These are phyloP conservation scores for Solanum chaucha DNA, from an alignment of 257 asterid species.

Conservation along the genomic window DNA sequence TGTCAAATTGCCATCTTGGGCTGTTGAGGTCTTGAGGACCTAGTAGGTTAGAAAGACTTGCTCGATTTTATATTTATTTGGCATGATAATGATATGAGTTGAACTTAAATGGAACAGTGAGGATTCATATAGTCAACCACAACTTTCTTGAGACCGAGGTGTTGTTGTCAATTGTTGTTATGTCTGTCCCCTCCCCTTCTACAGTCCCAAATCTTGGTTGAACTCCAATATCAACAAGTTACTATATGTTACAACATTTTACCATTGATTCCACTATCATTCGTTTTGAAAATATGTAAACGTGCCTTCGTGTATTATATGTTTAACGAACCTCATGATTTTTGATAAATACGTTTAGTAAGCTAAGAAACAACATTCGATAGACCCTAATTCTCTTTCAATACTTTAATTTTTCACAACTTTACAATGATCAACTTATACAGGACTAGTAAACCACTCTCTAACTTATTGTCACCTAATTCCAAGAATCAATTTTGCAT, in stretches of 20 bases:
- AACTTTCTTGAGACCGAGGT: not conserved
- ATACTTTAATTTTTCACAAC: not conserved
- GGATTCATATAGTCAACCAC: not conserved
- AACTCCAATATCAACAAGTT: too few species aligned
- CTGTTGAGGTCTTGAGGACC: too few species aligned
- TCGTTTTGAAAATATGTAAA: too few species aligned
- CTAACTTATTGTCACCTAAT: conserved; percentile 1
- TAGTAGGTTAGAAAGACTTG: conserved; percentile 16
- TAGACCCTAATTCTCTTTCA: not conserved
- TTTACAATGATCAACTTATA: not conserved
- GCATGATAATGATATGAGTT: too few species aligned
- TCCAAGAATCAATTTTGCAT: conserved; percentile 7
- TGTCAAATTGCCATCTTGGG: too few species aligned
- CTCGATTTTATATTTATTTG: not conserved
- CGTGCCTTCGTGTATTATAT: not conserved
- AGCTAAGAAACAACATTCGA: not conserved
- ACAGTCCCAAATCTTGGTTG: too few species aligned
- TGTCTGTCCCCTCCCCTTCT: too few species aligned
- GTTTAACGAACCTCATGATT: not conserved
- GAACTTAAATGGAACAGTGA: too few species aligned
- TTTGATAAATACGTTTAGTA: not conserved
- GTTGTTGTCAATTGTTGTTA: too few species aligned
- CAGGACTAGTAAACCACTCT: not conserved
- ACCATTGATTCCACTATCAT: too few species aligned
- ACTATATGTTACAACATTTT: too few species aligned